Percentiles rank a stretch among this genome's conserved stretches.
phyloP scores from a whole-genome alignment of 805 yeast species.

The Lachancea sp. region DNA sequence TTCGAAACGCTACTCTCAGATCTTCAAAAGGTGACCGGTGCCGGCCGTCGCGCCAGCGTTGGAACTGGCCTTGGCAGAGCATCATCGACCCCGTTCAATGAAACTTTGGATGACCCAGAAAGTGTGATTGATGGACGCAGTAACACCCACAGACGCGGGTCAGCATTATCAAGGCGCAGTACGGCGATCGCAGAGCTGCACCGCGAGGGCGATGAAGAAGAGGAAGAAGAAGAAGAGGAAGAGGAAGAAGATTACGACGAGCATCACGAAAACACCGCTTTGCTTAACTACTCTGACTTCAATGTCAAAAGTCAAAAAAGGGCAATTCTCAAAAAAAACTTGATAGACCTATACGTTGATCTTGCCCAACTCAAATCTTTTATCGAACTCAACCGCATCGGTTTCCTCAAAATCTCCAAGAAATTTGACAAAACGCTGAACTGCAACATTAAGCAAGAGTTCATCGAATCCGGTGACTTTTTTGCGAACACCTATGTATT shows the following conservation, averaged over 20 bases:
- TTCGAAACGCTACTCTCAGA: slow-evolving; percentile 44
- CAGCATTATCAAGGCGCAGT: slow-evolving; percentile 2
- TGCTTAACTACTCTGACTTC: slow-evolving; percentile 44
- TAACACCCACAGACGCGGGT: slow-evolving; percentile 1
- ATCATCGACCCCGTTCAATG: neutral
- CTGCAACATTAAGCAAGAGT: slow-evolving; percentile 43
- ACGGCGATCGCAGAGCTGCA: neutral
- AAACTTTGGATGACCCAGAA: neutral
- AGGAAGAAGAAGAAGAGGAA: slow-evolving; percentile 35
- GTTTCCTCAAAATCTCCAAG: slow-evolving; percentile 79
- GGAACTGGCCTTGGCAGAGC: neutral
- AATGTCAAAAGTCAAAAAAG: slow-evolving; percentile 45
- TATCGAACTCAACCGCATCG: slow-evolving; percentile 77
- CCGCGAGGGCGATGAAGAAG: slow-evolving; percentile 20
- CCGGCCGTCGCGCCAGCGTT: neutral
- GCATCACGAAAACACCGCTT: slow-evolving; percentile 41
- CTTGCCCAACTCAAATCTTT: slow-evolving; percentile 78
- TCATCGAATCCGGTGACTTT: slow-evolving; percentile 41
- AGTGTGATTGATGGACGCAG: neutral
- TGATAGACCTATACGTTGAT: slow-evolving; percentile 58
- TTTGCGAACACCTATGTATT: slow-evolving; percentile 52
- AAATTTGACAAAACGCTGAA: slow-evolving; percentile 80
- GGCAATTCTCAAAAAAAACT: slow-evolving; percentile 62
- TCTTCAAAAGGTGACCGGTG: slow-evolving; percentile 35
- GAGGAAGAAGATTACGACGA: slow-evolving; percentile 37